Base-by-base conservation (phyloP, 257 asterid genomes). In the Nicotiana tabacum region DNA sequence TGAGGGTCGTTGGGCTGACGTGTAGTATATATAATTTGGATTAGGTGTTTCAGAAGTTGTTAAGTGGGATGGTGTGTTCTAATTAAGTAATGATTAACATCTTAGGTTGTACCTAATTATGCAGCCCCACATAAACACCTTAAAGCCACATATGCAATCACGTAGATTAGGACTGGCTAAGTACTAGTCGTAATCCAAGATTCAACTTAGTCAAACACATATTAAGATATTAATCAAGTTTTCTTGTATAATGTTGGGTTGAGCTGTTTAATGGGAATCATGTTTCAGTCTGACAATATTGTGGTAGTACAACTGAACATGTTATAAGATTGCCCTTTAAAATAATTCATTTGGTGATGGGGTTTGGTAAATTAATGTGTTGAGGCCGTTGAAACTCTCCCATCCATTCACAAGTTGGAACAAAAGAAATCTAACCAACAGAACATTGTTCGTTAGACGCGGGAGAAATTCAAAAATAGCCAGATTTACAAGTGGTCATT, bases 161-260 rank as follows among this genome's bases (percentile, higher is more conserved):
- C 13, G 80, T 51, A 74, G 7, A 76, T 4, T 6, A 51, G 64
- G 64, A 76, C 6, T 27, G 27, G 27, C 46, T 15, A 72, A 46
- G 78, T 24, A 24, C 37, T 12, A 7, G 62, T 74, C 80, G 62
- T 27, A 74, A 51, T 76, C 64, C 18, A 35, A 74, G 80, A 74
- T 74, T 27, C 43, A 27, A 24, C 58, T 21, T 72, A 24, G 78
- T 72, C 37, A 72, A 24, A 43, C 27, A 27, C 62, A 27, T 37
- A 74, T 74, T 74, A 74, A 48, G 2, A 74, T 27, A 74, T 43
- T 70, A 70, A 70, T 43, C 78, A 70, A 70, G 33, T 70, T 70
- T 57, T 43, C 80, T 74, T 3, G 62, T 51, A 51, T 39, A 48
- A 3, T 48, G 80, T 18, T 24, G 62, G 43, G 27, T 46, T 48